Percentiles rank a stretch among this genome's conserved stretches.
phyloP scores from a whole-genome alignment of 768 basidiomycete species.

The Xanthoconium stramineum region DNA sequence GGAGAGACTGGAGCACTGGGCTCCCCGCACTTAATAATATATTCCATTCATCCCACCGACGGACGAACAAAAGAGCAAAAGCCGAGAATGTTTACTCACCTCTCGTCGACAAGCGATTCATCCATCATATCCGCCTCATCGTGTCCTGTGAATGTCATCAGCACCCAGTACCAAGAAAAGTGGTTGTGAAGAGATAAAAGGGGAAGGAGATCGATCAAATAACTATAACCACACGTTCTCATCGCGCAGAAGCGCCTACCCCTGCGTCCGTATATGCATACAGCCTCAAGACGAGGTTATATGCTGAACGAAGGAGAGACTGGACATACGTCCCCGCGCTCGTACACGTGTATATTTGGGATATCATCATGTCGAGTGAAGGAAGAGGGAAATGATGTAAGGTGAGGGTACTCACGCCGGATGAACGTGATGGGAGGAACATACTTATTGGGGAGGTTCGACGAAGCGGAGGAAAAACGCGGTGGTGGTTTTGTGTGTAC shows the following conservation, averaged over 20 bases:
- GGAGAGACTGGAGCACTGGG: slow-evolving; percentile 22
- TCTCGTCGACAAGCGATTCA: too few species aligned
- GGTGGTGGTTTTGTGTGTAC: slow-evolving; percentile 15
- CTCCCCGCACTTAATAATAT: slow-evolving; percentile 24
- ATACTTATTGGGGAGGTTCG: neutral
- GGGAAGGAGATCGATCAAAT: slow-evolving; percentile 25
- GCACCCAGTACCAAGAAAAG: neutral
- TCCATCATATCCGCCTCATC: too few species aligned
- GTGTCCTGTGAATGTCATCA: too few species aligned
- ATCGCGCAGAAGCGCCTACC: slow-evolving; percentile 34
- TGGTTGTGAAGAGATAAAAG: too few species aligned
- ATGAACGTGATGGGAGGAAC: neutral
- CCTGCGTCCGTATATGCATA: slow-evolving; percentile 34
- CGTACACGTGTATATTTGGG: slow-evolving; percentile 24
- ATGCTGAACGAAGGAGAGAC: slow-evolving; percentile 35
- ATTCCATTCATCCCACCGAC: slow-evolving; percentile 29
- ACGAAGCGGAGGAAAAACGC: neutral
- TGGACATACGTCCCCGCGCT: slow-evolving; percentile 34
- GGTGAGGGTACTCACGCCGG: slow-evolving; percentile 14
- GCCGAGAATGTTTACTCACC: too few species aligned
- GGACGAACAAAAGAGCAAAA: neutral
- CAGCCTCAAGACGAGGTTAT: slow-evolving; percentile 33
- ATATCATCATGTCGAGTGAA: slow-evolving; percentile 28
- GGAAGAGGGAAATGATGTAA: neutral
- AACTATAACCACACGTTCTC: slow-evolving; percentile 36